These are phyloP conservation scores for Fusarium sororula DNA, from an alignment of 2,329 filamentous ascomycete species.

Conservation along the genomic window DNA sequence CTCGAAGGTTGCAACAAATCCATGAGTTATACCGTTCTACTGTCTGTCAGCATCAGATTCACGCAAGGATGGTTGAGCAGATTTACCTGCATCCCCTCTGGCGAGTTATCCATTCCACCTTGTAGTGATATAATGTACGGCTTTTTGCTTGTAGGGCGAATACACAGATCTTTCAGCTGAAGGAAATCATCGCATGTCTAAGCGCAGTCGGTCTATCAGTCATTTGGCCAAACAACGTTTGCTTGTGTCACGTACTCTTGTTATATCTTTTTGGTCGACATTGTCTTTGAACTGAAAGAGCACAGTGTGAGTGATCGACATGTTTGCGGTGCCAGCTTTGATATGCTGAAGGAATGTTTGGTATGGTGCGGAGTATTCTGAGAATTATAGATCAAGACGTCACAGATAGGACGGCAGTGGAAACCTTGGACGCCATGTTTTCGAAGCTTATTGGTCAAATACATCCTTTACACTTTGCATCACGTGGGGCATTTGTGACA, in stretches of 20 bases:
- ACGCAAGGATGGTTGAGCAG: fast-evolving
- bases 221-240: not conserved
- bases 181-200: slow-evolving; percentile 9
- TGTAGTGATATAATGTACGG: slow-evolving; percentile 5
- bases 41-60: not conserved
- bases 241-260: not conserved
- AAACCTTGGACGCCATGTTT: not conserved
- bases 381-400: not conserved
- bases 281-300: slow-evolving; percentile 16
- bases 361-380: not conserved
- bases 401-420: not conserved
- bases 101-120: slow-evolving; percentile 16
- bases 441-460: not conserved
- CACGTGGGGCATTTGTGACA: not conserved
- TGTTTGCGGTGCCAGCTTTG: not conserved
- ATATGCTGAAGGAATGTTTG: not conserved
- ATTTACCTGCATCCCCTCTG: slow-evolving; percentile 9
- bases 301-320: slow-evolving; percentile 9
- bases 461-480: not conserved
- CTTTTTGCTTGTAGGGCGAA: not conserved
- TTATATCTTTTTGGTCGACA: not conserved
- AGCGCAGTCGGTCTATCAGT: not conserved
- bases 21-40: slow-evolving; percentile 72
- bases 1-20: slow-evolving; percentile 74
- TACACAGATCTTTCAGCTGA: slow-evolving; percentile 4